Base-by-base conservation (phyloP, 305 asterid genomes). In the Monarda citriodora region DNA sequence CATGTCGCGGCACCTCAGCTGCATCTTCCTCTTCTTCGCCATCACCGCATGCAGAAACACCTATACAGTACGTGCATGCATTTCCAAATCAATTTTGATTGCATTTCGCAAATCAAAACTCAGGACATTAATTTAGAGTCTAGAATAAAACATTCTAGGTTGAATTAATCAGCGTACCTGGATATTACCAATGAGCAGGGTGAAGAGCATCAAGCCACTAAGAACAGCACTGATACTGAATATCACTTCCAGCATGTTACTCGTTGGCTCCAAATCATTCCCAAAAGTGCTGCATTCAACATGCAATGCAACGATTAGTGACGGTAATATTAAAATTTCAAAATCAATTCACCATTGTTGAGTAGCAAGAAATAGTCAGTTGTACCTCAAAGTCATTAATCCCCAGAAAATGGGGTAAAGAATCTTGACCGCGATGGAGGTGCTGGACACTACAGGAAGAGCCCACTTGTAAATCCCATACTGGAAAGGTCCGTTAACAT, bases 391-490 rank as follows among this genome's bases (percentile, higher is more conserved):
- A 50, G 96, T 85, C 96, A 88, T 85, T 58, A 94, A 62, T 25
- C 99, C 99, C 99, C 99, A 90, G 66, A 94, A 87, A 61, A 85
- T 88, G 37, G 99, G 95, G 65, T 94, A 94, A 65, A 90, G 93
- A 56, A 87, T 74, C 81, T 94, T 94, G 16, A 89, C 95, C 12
- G 87, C 67, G 7, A 75, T 57, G 26, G 96, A 87, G 53, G 64
- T 70, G 87, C 96, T 94, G 15, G 96, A 85, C 13, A 94, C 80
- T 13, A 94, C 88, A 0, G 99, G 99, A 63, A 94, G 97, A 32
- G 97, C 99, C 91, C 84, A 82, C 58, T 76, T 68, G 72, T 90
- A 94, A 53, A 94, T 90, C 23, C 99, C 99, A 61, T 77, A 94
- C 3, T 78, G 82, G 50, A 71, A 94, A 7, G 99, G 84, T 45